Conservation (phyloP, 2,329 filamentous ascomycete species). For the Cladosporium sp. region DNA sequence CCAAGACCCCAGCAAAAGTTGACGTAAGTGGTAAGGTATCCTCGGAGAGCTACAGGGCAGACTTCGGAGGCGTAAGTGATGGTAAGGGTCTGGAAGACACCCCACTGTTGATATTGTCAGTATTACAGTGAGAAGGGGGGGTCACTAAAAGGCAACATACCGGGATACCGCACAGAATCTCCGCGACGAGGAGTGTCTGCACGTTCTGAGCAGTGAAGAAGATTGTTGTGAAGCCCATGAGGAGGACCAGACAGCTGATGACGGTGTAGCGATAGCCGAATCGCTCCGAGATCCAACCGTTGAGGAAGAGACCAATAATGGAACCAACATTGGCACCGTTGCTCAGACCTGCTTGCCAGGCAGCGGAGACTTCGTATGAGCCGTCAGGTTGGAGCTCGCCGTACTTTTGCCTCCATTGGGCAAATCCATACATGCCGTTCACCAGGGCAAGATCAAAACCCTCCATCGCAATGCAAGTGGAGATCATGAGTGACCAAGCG, state of each 20-base stretch:
- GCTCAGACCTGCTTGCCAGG: slow-evolving; percentile 49
- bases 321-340: slow-evolving; percentile 50
- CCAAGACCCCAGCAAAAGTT: slow-evolving; percentile 77
- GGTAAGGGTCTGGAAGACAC: slow-evolving; percentile 34
- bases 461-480: slow-evolving; percentile 88
- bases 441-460: slow-evolving; percentile 81
- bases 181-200: slow-evolving; percentile 44
- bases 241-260: slow-evolving; percentile 46
- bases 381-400: slow-evolving; percentile 43
- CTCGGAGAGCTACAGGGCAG: slow-evolving; percentile 69
- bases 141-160: background rate
- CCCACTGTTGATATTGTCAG: slow-evolving; percentile 8
- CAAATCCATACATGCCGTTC: slow-evolving; percentile 70
- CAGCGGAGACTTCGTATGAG: slow-evolving; percentile 44
- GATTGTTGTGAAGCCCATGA: slow-evolving; percentile 48
- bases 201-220: slow-evolving; percentile 52
- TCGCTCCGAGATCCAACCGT: slow-evolving; percentile 48
- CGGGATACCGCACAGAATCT: slow-evolving; percentile 48
- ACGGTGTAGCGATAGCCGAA: slow-evolving; percentile 49
- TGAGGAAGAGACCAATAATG: slow-evolving; percentile 46
- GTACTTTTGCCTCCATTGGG: slow-evolving; percentile 49
- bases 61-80: slow-evolving; percentile 62
- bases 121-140: background rate
- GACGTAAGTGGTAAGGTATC: slow-evolving; percentile 72
- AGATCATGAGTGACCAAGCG: slow-evolving; percentile 79